A percentile compares a stretch with the other conserved stretches of the same genome.
Evolutionary conservation across 2,329 filamentous ascomycete species (phyloP).

Genomic region (Beauveria scarabaeidicola): DNA sequence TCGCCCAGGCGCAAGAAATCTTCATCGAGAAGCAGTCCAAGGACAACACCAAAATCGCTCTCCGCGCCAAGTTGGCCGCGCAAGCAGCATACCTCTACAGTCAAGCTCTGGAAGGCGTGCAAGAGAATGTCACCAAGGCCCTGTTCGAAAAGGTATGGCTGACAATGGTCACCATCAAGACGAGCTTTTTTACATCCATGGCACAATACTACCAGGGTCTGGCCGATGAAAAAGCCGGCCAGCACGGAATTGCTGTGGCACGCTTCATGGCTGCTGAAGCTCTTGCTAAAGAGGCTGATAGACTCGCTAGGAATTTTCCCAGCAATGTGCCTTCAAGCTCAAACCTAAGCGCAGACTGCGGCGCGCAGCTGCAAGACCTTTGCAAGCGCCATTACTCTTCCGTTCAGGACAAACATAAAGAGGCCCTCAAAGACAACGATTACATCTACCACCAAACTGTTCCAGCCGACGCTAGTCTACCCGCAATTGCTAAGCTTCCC

Average conservation of each 20-base stretch:
- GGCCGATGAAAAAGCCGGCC: slow-evolving; percentile 80
- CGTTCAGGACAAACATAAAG: slow-evolving; percentile 70
- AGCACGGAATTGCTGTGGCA: slow-evolving; percentile 77
- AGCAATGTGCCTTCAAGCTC: slow-evolving; percentile 68
- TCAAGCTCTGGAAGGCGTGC: slow-evolving; percentile 80
- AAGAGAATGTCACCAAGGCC: slow-evolving; percentile 83
- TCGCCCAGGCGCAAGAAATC: slow-evolving; percentile 94
- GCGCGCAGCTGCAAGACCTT: slow-evolving; percentile 64
- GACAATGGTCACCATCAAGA: slow-evolving; percentile 73
- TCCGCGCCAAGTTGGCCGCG: slow-evolving; percentile 86
- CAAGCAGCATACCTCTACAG: slow-evolving; percentile 83
- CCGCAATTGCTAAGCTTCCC: slow-evolving; percentile 79
- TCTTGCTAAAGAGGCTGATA: slow-evolving; percentile 69
- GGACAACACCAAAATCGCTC: slow-evolving; percentile 84
- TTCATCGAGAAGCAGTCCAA: slow-evolving; percentile 94
- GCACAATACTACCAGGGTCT: slow-evolving; percentile 92
- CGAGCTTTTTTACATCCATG: slow-evolving; percentile 71
- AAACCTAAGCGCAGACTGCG: slow-evolving; percentile 76
- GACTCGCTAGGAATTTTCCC: slow-evolving; percentile 71
- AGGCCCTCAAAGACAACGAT: slow-evolving; percentile 86
- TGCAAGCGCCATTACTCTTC: slow-evolving; percentile 73
- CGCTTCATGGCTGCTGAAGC: slow-evolving; percentile 74
- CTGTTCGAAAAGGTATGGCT: slow-evolving; percentile 95
- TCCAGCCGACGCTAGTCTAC: slow-evolving; percentile 72
- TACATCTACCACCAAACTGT: slow-evolving; percentile 96